Conservation (phyloP, 768 basidiomycete species). For the Glaciozyma antarctica region DNA sequence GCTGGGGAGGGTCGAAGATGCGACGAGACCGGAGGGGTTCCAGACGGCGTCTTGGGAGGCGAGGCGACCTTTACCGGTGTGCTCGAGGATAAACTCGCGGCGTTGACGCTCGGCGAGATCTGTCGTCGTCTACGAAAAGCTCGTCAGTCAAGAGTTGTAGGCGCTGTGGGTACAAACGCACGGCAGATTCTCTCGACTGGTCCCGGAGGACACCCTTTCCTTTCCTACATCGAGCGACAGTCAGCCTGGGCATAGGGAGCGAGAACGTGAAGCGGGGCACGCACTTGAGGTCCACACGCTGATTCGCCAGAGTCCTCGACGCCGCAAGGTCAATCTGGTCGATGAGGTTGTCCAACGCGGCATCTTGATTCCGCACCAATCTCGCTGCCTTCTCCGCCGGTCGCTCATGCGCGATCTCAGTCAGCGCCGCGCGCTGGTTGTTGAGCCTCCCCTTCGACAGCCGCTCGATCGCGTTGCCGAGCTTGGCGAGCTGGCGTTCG, state of each 20-base stretch:
- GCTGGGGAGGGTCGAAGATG: background rate
- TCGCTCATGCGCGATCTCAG: background rate
- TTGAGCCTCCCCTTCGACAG: constrained; percentile 36
- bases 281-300: constrained; percentile 50
- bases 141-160: background rate
- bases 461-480: constrained; percentile 36
- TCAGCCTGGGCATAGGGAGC: too few relatives aligned
- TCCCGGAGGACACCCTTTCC: too few relatives aligned
- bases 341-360: constrained; percentile 56
- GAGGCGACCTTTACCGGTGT: constrained; percentile 32
- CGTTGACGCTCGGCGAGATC: constrained; percentile 25
- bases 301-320: constrained; percentile 56
- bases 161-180: too few relatives aligned
- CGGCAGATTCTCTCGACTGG: too few relatives aligned
- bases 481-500: constrained; percentile 60
- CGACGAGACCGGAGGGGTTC: constrained; percentile 2
- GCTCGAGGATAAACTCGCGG: constrained; percentile 29
- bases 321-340: constrained; percentile 52
- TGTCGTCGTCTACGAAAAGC: background rate
- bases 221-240: too few relatives aligned
- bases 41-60: constrained; percentile 31
- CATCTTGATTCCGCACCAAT: constrained; percentile 44
- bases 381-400: background rate
- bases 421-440: constrained; percentile 34
- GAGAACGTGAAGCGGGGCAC: background rate